These are phyloP conservation scores for Microcera coccophila DNA, from an alignment of 2,329 filamentous ascomycete genomes.

Conservation along the genomic window DNA sequence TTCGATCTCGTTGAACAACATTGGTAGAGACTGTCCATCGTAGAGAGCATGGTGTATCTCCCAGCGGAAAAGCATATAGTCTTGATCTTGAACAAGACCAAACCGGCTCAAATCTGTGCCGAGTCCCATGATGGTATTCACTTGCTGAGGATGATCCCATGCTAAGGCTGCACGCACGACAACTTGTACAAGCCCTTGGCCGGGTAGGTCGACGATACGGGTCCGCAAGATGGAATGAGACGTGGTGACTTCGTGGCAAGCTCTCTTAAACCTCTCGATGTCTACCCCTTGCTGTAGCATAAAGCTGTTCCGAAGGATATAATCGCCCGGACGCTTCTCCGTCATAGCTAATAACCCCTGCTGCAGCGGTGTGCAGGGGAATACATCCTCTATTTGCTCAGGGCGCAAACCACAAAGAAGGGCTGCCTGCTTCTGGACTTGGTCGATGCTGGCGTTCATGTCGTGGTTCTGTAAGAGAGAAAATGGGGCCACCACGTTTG, in stretches of 20 bases:
- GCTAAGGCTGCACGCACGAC: constrained; percentile 36
- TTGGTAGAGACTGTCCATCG: constrained; percentile 34
- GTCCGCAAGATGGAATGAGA: constrained; percentile 39
- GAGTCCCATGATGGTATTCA: not conserved
- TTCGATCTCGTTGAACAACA: not conserved
- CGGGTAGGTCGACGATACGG: constrained; percentile 41
- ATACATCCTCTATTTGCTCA: not conserved
- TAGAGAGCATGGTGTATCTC: constrained; percentile 46
- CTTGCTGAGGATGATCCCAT: constrained; percentile 27
- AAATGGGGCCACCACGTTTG: too few relatives aligned
- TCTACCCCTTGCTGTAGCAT: constrained; percentile 3
- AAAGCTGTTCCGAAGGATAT: constrained; percentile 13
- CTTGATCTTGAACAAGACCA: constrained; percentile 32
- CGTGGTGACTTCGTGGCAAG: constrained; percentile 11
- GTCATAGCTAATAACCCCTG: constrained; percentile 14
- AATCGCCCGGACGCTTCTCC: constrained; percentile 13
- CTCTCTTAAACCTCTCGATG: constrained; percentile 5
- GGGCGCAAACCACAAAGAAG: too few relatives aligned
- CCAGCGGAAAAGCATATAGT: constrained; percentile 42
- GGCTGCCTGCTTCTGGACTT: too few relatives aligned
- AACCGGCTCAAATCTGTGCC: constrained; percentile 41
- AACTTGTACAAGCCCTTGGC: constrained; percentile 41
- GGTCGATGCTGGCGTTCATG: too few relatives aligned
- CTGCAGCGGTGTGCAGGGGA: not conserved
- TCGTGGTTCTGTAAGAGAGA: not conserved